Conservation (phyloP, 1,284 basidiomycete species). For the Apiotrichum sp. region DNA sequence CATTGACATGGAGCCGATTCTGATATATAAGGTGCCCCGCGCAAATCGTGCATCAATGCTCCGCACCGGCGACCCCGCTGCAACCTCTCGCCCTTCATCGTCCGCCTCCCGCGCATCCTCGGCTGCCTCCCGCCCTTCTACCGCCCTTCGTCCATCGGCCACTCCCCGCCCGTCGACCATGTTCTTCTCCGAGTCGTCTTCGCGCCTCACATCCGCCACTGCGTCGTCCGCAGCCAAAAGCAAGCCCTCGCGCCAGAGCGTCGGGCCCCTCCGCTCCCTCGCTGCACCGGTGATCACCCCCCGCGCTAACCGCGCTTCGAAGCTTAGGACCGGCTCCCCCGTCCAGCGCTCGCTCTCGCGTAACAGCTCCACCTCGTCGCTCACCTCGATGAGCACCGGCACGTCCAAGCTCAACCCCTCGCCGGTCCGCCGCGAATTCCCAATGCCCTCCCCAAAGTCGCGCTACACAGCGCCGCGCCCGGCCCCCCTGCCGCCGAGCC, state of each 20-base stretch:
- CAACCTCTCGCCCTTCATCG: not conserved
- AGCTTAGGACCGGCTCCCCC: slow-evolving; percentile 17
- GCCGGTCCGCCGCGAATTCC: not conserved
- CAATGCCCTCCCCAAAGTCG: slow-evolving; percentile 7
- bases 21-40: slow-evolving; percentile 26
- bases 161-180: not conserved
- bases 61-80: slow-evolving; percentile 14
- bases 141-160: too few species aligned
- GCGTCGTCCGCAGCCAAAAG: not conserved
- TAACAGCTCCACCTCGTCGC: slow-evolving; percentile 3
- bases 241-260: not conserved
- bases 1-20: not conserved
- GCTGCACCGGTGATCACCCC: slow-evolving; percentile 23
- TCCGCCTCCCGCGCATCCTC: not conserved
- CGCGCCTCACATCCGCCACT: not conserved
- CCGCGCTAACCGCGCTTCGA: slow-evolving; percentile 24
- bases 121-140: not conserved
- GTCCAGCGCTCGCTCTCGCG: not conserved
- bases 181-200: too few species aligned
- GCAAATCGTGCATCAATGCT: slow-evolving; percentile 35
- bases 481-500: slow-evolving; percentile 9
- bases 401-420: slow-evolving; percentile 1
- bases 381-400: not conserved
- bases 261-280: slow-evolving; percentile 16
- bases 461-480: slow-evolving; percentile 11